Base-by-base conservation (phyloP, 148 eudicot species). In the Nyssa sinensis region DNA sequence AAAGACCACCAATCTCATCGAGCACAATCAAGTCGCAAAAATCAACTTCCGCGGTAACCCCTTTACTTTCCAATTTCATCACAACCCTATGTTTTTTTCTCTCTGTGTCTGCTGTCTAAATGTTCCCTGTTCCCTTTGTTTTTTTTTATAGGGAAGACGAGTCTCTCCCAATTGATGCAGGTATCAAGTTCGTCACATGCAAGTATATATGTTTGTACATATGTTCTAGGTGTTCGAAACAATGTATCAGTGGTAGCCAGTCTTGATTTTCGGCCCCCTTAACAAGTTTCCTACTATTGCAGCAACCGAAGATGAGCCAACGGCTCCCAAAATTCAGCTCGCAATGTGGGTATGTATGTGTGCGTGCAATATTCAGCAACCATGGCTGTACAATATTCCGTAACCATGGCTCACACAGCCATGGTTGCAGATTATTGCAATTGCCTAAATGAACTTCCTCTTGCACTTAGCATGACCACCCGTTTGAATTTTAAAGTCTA, bases 301-400 rank as follows among this genome's bases (percentile, higher is more conserved):
- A 82, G 82, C 28, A 53, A 32, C 84, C 21, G 94, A 85, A n/a
- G 92, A 88, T 41, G 78, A 64, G 9, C 79, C 70, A 39, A 39
- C 44, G 44, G 78, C 74, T 55, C 96, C 89, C 10, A 81, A 78
- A 49, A 78, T 95, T 59, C 93, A 95, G 82, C 97, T 95, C 27
- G 99, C 99, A 13, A 95, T 95, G 98, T 95, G 98, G 98, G 90
- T 86, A 79, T 70, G 89, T 69, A 55, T 63, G n/a, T 14, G 10
- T 47, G 33, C 44, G 8, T 35, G 11, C 2, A 8, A n/a, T n/a
- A n/a, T n/a, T n/a, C n/a, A n/a, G n/a, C n/a, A n/a, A n/a, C n/a
- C n/a, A n/a, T n/a, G n/a, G n/a, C n/a, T n/a, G n/a, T n/a, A n/a
- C n/a, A n/a, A n/a, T n/a, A n/a, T n/a, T n/a, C n/a, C n/a, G n/a